These are phyloP conservation scores for Oryza nivara DNA, from an alignment of 176 grass and related monocot species.

Conservation along the genomic window DNA sequence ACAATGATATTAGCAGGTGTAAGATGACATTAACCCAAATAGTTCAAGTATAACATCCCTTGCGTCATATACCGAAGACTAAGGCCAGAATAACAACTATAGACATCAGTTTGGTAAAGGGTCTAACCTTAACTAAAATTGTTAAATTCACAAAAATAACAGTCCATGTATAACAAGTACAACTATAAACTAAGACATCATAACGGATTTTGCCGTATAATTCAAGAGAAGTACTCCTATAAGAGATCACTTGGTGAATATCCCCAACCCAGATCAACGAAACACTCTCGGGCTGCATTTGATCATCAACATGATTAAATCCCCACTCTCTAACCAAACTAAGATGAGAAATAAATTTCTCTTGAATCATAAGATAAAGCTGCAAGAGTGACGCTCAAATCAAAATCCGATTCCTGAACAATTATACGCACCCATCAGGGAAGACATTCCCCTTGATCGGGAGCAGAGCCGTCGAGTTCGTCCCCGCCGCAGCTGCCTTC, in stretches of 20 bases:
- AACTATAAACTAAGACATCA: constrained; percentile 34
- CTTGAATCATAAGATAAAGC: constrained; percentile 15
- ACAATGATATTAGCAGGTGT: constrained; percentile 37
- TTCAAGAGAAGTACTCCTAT: neutral
- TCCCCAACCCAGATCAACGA: constrained; percentile 17
- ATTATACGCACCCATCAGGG: constrained; percentile 79
- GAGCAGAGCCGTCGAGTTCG: constrained; percentile 63
- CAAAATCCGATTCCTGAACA: neutral
- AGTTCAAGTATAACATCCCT: constrained; percentile 21
- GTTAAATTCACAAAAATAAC: constrained; percentile 7
- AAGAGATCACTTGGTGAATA: neutral
- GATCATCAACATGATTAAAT: constrained; percentile 5
- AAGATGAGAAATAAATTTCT: constrained; percentile 10
- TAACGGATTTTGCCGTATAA: constrained; percentile 19
- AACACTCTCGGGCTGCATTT: neutral
- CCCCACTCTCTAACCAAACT: neutral
- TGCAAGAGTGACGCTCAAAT: constrained; percentile 2
- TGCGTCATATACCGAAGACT: neutral
- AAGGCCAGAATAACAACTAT: neutral
- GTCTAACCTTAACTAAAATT: neutral
- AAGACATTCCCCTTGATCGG: constrained; percentile 93
- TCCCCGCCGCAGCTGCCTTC: constrained; percentile 11
- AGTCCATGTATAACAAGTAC: neutral
- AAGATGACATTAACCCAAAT: constrained; percentile 38
- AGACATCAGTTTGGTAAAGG: constrained; percentile 1